These are phyloP conservation scores for Botrytis cinerea DNA, from an alignment of 2,329 filamentous ascomycete species.

Conservation along the genomic window DNA sequence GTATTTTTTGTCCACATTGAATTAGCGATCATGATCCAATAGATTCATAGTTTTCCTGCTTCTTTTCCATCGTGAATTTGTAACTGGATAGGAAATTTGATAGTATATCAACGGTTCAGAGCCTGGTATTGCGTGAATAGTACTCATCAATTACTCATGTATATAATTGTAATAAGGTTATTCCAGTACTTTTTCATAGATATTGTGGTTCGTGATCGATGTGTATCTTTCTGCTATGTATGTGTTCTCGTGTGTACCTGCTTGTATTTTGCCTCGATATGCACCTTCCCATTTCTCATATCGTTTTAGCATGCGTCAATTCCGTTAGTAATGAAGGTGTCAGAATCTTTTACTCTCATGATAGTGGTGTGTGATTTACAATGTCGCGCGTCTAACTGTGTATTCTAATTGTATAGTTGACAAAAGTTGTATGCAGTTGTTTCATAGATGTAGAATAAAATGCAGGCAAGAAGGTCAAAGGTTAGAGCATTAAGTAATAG, in stretches of 20 bases:
- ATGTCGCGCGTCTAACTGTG: background rate
- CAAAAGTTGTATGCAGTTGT: no score
- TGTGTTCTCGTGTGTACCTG: background rate
- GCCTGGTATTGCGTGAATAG: no score
- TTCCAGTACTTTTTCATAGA: background rate
- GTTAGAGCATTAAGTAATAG: rapidly evolving
- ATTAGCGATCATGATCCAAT: no score
- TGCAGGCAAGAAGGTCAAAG: rapidly evolving
- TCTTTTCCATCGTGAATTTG: background rate
- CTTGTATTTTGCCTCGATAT: background rate
- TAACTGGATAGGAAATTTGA: background rate
- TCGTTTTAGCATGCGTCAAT: background rate
- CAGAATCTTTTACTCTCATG: background rate
- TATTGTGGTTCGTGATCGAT: background rate
- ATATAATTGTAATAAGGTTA: background rate
- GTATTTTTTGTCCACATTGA: background rate
- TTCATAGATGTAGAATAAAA: no score
- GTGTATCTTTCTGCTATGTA: background rate
- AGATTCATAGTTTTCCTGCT: no score
- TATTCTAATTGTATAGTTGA: no score
- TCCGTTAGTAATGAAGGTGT: background rate
- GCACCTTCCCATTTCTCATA: background rate
- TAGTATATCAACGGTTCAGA: background rate
- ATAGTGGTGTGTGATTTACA: no score
- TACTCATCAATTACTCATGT: no score